Base-by-base conservation (phyloP, 2,329 filamentous ascomycete species). In the Fusarium cicatricum region DNA sequence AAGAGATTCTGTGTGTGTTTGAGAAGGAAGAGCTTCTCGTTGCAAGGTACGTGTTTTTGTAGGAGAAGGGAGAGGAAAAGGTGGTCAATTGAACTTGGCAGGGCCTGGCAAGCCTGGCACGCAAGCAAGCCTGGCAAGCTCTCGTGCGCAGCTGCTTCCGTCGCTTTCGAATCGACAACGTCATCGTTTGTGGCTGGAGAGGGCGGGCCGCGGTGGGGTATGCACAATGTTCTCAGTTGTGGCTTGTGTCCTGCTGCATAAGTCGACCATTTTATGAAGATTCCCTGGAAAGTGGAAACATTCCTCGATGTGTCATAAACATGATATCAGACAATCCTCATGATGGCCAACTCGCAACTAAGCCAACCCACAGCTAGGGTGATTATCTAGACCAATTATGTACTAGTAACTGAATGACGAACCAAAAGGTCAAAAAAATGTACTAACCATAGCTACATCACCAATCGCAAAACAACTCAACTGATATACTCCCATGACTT, bases 181-280 rank as follows among this genome's bases (percentile, higher is more conserved):
- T 74, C 72, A 74, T 74, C 70, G 69, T 57, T 52, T 71, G 69
- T 71, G 70, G 71, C 71, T 68, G 58, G 56, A 55, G 52, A 29
- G 47, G 38, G 53, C 56, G 36, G 50, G 52, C 52, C 46, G 55
- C 47, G 48, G 58, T 60, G 62, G 56, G 34, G 48, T 46, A 44
- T 42, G 49, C 44, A 26, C 37, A 16, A 52, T 40, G 53, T 41
- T 40, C 37, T 43, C 50, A 41, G 52, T 23, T 45, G 51, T 63
- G 62, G 51, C 58, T 62, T 58, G n/a, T 26, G 26, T 47, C 11
- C 43, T 49, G 37, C 37, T 39, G 17, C 17, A 39, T 11, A 39
- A 23, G 21, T 23, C 21, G 7, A 8, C 23, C 23, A 23, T 40
- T 40, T 23, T 15, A 28, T 28, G 23, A 40, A 26, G 3, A 3